These are phyloP conservation scores for Aspergillus baeticus DNA, from an alignment of 495 filamentous ascomycete genomes.

Conservation along the genomic window DNA sequence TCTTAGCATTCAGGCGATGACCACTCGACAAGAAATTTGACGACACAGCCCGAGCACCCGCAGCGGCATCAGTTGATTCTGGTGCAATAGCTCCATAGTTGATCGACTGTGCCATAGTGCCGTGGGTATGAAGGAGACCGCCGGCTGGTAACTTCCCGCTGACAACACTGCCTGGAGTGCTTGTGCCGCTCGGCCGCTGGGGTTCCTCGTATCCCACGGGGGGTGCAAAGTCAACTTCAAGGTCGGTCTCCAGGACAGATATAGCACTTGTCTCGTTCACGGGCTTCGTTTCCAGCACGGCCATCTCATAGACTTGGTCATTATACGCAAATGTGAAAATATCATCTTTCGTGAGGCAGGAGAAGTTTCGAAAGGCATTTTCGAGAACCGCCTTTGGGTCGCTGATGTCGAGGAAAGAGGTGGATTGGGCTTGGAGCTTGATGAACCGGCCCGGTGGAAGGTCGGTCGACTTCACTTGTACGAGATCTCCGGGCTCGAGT, in stretches of 20 bases:
- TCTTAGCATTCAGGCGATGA: constrained; percentile 76
- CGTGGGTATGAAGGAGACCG: constrained; percentile 74
- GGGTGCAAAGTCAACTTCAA: constrained; percentile 91
- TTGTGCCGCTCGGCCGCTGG: constrained; percentile 56
- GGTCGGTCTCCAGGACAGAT: constrained; percentile 92
- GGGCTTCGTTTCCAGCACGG: constrained; percentile 89
- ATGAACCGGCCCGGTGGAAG: constrained; percentile 86
- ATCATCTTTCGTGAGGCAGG: constrained; percentile 86
- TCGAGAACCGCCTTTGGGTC: constrained; percentile 98
- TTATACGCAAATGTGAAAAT: constrained; percentile 95
- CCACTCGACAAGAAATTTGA: constrained; percentile 78
- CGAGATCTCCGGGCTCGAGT: constrained; percentile 86
- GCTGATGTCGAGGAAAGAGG: constrained; percentile 89
- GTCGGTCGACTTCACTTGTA: constrained; percentile 92
- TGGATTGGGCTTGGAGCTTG: constrained; percentile 91
- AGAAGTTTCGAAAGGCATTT: constrained; percentile 92
- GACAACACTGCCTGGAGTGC: constrained; percentile 64
- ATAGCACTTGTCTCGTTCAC: constrained; percentile 71
- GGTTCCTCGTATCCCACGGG: constrained; percentile 94
- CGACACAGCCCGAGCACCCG: constrained; percentile 61
- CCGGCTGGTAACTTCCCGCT: constrained; percentile 61
- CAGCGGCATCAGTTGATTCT: constrained; percentile 58
- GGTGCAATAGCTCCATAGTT: constrained; percentile 96
- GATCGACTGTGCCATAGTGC: constrained; percentile 94
- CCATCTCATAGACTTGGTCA: constrained; percentile 86